Conservation (phyloP, 1,139 yeast genomes). For the Yamadazyma kanchanaburiensis region DNA sequence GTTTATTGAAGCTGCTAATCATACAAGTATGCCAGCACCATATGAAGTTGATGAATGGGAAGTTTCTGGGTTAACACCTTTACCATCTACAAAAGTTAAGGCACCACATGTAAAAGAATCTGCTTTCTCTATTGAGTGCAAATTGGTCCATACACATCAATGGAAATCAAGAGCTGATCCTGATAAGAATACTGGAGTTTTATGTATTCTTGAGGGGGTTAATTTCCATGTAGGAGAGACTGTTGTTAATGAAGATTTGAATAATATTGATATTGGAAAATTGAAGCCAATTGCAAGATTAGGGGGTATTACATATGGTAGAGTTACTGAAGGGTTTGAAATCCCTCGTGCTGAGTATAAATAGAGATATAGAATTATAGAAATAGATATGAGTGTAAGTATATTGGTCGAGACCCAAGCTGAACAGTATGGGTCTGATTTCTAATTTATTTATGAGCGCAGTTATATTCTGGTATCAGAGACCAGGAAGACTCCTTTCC, state of each 20-base stretch:
- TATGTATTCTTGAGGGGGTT: conserved; percentile 51
- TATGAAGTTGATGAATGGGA: conserved; percentile 51
- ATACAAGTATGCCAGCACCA: conserved; percentile 44
- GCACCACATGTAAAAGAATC: conserved; percentile 58
- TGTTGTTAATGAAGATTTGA: conserved; percentile 31
- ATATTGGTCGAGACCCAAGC: too few relatives aligned
- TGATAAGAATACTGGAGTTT: conserved; percentile 34
- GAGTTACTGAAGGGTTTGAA: conserved; percentile 42
- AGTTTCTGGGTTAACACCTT: conserved; percentile 49
- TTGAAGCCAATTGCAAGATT: conserved; percentile 53
- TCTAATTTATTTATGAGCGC: too few relatives aligned
- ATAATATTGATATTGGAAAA: conserved; percentile 41
- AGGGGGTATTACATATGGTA: conserved; percentile 53
- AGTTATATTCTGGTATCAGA: too few relatives aligned
- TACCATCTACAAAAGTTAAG: conserved; percentile 39
- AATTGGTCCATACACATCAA: conserved; percentile 40
- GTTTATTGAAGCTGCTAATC: conserved; percentile 63
- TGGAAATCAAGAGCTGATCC: conserved; percentile 41
- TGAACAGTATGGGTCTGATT: too few relatives aligned
- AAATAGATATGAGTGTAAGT: too few relatives aligned
- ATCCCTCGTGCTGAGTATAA: conserved; percentile 34
- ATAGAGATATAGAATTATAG: conserved; percentile 3
- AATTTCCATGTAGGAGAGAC: conserved; percentile 58
- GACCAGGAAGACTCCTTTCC: too few relatives aligned
- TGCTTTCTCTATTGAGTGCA: conserved; percentile 56